Evolutionary conservation across 2,329 filamentous ascomycete genomes (phyloP), one percentile per base, ranked within the genome.

Genomic region (Davidsoniella virescens): DNA sequence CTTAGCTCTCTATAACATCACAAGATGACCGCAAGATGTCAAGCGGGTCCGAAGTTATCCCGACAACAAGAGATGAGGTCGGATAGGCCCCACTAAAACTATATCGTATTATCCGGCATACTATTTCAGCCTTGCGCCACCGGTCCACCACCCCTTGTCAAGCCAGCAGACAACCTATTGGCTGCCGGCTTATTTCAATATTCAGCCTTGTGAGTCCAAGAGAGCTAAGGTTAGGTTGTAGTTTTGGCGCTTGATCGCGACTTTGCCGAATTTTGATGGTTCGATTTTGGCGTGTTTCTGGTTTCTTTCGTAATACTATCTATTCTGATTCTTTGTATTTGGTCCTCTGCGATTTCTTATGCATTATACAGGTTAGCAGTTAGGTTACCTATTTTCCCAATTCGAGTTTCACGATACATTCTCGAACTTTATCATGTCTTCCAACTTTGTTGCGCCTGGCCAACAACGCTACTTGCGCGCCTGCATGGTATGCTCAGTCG

Each of bases 401-500:
- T 12, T 33, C 26, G 10, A 33, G 12, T 8, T 33, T 12, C 29
- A 33, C 6, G 12, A 33, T 33, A 44, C n/a, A 44, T 10, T 16
- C 40, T 8, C 12, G 29, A 10, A n/a, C 26, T 37, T 14, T 41
- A 45, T 26, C 12, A 53, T 53, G 52, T 53, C 52, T 6, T 38
- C 47, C 47, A 45, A 45, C 64, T 87, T 78, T 64, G 81, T 87
- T 55, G 68, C 83, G 14, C 75, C 84, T 5, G 74, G 72, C 63
- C 84, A 92, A 67, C 80, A 83, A 69, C 85, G 88, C 67, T 81
- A 85, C 64, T 76, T 94, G 58, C 88, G 92, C 67, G 92, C 92
- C 61, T 98, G 92, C 73, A 95, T 98, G 87, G 87, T 96, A 58
- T 98, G 92, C 77, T 90, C 87, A 50, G 84, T 96, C 62, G 86